phyloP scores from a whole-genome alignment of 179 eudicot species.

The Spinacia oleracea region DNA sequence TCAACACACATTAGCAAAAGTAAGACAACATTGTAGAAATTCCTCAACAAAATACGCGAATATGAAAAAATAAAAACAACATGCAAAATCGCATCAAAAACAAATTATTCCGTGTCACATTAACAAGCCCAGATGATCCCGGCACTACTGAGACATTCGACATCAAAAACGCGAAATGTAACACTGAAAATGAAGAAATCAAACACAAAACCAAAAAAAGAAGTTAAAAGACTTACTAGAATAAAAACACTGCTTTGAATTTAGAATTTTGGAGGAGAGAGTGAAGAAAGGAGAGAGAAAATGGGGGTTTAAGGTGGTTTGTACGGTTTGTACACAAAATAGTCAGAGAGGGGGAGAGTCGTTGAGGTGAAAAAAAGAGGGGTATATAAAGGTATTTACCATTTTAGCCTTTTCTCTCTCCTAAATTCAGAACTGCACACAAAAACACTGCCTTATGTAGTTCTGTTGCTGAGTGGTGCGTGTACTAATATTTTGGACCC shows the following conservation, averaged over 20 bases:
- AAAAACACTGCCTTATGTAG: not conserved
- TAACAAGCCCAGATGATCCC: not conserved
- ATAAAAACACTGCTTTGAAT: not conserved
- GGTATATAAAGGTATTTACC: not conserved
- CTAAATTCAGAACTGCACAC: not conserved
- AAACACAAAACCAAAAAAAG: not conserved
- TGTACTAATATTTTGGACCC: not conserved
- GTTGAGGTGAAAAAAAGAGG: not conserved
- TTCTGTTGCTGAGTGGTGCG: not conserved
- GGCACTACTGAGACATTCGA: not conserved
- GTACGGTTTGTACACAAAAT: constrained; percentile 10
- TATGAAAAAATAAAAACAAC: constrained; percentile 3
- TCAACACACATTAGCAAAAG: not conserved
- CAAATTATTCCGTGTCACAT: not conserved
- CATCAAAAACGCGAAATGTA: not conserved
- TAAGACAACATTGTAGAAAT: constrained; percentile 3
- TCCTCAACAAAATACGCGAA: not conserved
- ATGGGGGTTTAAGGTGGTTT: constrained; percentile 7
- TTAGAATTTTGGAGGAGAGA: not conserved
- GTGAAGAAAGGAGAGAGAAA: not conserved
- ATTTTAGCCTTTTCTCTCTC: not conserved
- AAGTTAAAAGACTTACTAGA: not conserved
- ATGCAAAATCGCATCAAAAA: constrained; percentile 11
- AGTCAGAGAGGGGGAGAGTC: not conserved
- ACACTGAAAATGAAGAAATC: not conserved